phyloP scores from a whole-genome alignment of 2,329 filamentous ascomycete species.

The Aspergillus hortae region DNA sequence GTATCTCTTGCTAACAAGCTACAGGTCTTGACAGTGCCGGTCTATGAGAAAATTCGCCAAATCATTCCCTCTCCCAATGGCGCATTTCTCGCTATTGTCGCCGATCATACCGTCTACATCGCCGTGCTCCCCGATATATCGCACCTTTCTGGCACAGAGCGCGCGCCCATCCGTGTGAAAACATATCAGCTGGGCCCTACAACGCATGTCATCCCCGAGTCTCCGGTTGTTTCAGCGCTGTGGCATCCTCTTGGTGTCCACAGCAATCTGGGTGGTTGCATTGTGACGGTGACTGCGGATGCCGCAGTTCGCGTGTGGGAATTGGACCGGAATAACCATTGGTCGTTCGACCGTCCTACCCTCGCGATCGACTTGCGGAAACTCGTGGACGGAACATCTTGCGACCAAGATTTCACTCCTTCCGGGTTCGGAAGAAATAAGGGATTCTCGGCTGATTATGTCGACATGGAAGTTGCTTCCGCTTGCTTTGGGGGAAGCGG shows the following conservation, averaged over 20 bases:
- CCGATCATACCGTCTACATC: constrained; percentile 83
- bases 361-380: constrained; percentile 86
- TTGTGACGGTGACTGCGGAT: constrained; percentile 86
- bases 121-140: constrained; percentile 78
- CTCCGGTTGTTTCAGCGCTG: constrained; percentile 72
- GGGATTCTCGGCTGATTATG: constrained; percentile 80
- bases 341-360: constrained; percentile 80
- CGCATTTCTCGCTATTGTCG: constrained; percentile 79
- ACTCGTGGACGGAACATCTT: constrained; percentile 75
- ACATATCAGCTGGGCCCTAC: constrained; percentile 91
- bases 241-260: constrained; percentile 88
- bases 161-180: constrained; percentile 69
- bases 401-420: constrained; percentile 79
- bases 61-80: constrained; percentile 78
- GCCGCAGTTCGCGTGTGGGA: constrained; percentile 90
- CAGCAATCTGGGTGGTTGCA: constrained; percentile 62
- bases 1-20: constrained; percentile 8
- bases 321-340: constrained; percentile 74
- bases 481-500: constrained; percentile 79
- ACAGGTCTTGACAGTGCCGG: constrained; percentile 71
- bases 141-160: constrained; percentile 68
- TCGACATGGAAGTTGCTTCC: constrained; percentile 91
- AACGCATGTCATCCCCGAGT: constrained; percentile 81
- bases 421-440: constrained; percentile 70
- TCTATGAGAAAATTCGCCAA: constrained; percentile 79